Conservation (phyloP, 805 yeast genomes). For the Candida tallmaniae region DNA sequence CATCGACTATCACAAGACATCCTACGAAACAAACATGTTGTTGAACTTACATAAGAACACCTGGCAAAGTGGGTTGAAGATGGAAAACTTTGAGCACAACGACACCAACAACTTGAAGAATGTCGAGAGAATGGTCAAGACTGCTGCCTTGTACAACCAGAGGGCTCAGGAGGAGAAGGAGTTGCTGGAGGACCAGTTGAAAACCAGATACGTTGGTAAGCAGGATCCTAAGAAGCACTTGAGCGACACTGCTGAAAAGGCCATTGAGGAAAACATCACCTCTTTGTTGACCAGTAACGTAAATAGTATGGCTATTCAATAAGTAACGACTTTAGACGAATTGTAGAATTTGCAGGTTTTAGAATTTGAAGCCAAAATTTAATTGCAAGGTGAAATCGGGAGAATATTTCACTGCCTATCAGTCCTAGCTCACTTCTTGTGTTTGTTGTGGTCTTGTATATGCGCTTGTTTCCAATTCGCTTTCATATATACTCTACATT, state of each 20-base stretch:
- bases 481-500: no score
- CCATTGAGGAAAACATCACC: conserved; percentile 87
- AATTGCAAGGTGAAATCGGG: no score
- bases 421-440: no score
- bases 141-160: conserved; percentile 84
- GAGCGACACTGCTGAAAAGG: conserved; percentile 77
- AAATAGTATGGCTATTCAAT: conserved; percentile 84
- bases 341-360: conserved; percentile 1
- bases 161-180: conserved; percentile 92
- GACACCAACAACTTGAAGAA: conserved; percentile 72
- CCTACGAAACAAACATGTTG: conserved; percentile 89
- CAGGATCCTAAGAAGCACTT: conserved; percentile 99
- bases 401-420: no score
- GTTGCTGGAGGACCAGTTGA: conserved; percentile 79
- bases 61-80: conserved; percentile 89
- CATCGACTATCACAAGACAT: conserved; percentile 90
- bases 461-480: no score
- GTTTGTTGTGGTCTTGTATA: no score
- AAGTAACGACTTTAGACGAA: conserved; percentile 8
- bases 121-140: conserved; percentile 75
- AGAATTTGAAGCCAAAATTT: no score
- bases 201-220: conserved; percentile 95
- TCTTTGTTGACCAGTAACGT: conserved; percentile 85
- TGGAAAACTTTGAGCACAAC: conserved; percentile 71
- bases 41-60: conserved; percentile 89